Conservation (phyloP, 2,329 filamentous ascomycete species). For the Stagonosporopsis rhizophila region DNA sequence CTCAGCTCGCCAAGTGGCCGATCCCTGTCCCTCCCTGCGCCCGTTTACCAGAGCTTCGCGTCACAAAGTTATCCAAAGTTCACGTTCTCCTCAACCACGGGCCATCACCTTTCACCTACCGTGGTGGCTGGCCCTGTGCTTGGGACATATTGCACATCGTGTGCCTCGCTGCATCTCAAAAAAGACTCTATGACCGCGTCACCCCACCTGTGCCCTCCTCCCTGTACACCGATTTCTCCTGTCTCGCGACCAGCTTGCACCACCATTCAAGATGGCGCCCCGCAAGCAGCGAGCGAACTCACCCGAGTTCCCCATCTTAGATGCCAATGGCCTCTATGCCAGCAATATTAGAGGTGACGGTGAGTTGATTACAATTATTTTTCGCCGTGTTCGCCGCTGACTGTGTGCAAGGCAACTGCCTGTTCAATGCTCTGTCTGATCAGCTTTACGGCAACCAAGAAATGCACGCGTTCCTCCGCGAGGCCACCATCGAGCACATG, state of each 20-base stretch:
- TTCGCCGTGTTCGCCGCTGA: conserved; percentile 27
- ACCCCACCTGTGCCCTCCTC: conserved; percentile 35
- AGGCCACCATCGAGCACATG: conserved; percentile 67
- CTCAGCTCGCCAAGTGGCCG: conserved; percentile 27
- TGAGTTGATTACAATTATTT: conserved; percentile 51
- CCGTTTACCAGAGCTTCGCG: conserved; percentile 37
- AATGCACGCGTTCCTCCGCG: conserved; percentile 65
- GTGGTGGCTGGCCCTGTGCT: conserved; percentile 32
- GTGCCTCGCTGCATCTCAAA: conserved; percentile 10
- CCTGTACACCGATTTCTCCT: conserved; percentile 41
- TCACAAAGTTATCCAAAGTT: conserved; percentile 39
- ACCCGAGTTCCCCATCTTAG: conserved; percentile 63
- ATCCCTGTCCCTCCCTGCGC: conserved; percentile 24
- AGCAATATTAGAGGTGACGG: conserved; percentile 68
- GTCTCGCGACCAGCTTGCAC: conserved; percentile 38
- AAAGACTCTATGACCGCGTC: conserved; percentile 37
- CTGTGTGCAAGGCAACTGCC: conserved; percentile 66
- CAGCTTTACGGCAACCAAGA: conserved; percentile 69
- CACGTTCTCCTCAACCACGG: conserved; percentile 31
- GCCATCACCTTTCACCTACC: conserved; percentile 34
- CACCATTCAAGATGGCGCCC: conserved; percentile 42
- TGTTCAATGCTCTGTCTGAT: conserved; percentile 72
- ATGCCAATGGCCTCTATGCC: conserved; percentile 64
- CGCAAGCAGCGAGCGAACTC: conserved; percentile 36
- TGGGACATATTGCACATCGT: conserved; percentile 19